phyloP scores from a whole-genome alignment of 192 early-diverging fungal genomes.

The Diversispora eburnea region DNA sequence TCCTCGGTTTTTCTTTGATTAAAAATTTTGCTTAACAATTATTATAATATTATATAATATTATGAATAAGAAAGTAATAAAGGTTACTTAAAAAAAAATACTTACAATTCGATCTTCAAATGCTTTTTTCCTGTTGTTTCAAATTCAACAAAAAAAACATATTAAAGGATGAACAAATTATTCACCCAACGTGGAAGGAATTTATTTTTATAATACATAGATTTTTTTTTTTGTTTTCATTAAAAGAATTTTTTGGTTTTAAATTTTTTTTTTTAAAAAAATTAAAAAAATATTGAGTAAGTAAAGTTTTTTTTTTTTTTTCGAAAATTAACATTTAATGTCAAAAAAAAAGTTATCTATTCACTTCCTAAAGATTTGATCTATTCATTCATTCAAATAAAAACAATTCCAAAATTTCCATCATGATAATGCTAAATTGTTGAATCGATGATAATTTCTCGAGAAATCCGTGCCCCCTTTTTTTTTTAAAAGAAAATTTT shows the following conservation, averaged over 20 bases:
- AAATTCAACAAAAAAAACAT: constrained; percentile 5
- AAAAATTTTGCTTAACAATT: not conserved
- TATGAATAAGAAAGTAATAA: not conserved
- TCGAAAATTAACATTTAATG: not conserved
- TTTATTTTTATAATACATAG: not conserved
- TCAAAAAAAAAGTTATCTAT: not conserved
- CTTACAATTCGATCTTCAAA: constrained; percentile 36
- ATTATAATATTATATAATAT: not conserved
- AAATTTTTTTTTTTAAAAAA: not conserved
- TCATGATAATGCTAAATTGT: not conserved
- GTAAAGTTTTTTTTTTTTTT: constrained; percentile 1
- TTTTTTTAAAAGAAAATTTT: not conserved
- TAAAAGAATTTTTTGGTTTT: not conserved
- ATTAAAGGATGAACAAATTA: not conserved
- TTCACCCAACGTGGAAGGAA: not conserved
- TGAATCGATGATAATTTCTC: not conserved
- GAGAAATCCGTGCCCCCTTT: not conserved
- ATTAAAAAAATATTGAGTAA: not conserved
- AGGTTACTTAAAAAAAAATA: not conserved
- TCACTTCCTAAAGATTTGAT: not conserved
- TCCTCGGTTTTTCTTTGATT: constrained; percentile 28
- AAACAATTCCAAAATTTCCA: not conserved
- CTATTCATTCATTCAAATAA: not conserved
- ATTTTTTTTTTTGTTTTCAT: not conserved
- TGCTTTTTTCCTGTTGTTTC: constrained; percentile 29